Conservation (phyloP, 208 protist species). For the Wallacemonas sp. region DNA sequence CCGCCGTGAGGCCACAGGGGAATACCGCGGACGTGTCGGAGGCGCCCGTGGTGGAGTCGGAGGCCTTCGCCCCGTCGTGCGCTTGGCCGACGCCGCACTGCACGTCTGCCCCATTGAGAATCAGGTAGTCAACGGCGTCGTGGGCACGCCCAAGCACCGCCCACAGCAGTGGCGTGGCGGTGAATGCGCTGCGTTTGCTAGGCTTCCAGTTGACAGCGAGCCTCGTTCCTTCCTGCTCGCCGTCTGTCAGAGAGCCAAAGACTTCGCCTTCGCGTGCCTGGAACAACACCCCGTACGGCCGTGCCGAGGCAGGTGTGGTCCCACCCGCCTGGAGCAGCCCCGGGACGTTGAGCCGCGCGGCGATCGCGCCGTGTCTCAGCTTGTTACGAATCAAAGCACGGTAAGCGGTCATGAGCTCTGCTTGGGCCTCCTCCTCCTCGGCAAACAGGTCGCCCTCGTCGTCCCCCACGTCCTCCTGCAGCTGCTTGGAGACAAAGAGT, state of each 20-base stretch:
- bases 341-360: constrained; percentile 18
- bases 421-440: constrained; percentile 11
- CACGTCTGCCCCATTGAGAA: constrained; percentile 49
- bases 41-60: constrained; percentile 4
- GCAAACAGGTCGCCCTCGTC: constrained; percentile 29
- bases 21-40: not conserved
- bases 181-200: constrained; percentile 47
- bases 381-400: constrained; percentile 28
- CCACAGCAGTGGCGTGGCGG: constrained; percentile 74
- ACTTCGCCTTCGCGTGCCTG: not conserved
- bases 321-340: constrained; percentile 29
- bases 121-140: constrained; percentile 47
- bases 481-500: not conserved
- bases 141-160: constrained; percentile 67
- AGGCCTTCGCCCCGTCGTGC: not conserved
- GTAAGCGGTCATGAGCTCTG: constrained; percentile 13
- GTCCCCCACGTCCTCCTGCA: constrained; percentile 17
- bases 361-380: constrained; percentile 22
- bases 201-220: constrained; percentile 53
- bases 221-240: not conserved
- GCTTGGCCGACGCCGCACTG: constrained; percentile 17
- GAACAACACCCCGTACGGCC: constrained; percentile 41
- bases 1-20: constrained; percentile 26
- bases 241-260: not conserved
- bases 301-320: constrained; percentile 28